These are phyloP conservation scores for Tricharina praecox DNA, from an alignment of 495 filamentous ascomycete genomes.

Conservation along the genomic window DNA sequence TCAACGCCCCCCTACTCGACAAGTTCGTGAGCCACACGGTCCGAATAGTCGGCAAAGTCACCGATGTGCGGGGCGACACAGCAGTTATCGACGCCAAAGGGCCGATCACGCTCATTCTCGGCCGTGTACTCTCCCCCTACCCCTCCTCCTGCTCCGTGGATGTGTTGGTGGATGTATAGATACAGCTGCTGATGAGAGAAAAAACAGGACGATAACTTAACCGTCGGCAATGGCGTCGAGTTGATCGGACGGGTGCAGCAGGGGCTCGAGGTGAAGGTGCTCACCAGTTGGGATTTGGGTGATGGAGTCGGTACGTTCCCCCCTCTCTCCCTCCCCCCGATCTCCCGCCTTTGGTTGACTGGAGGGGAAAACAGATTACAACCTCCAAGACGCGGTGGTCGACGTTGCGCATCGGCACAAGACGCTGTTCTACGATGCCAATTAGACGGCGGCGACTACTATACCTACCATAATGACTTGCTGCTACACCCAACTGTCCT, in stretches of 20 bases:
- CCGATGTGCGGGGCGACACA: constrained; percentile 59
- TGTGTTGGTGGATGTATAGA: too few relatives aligned
- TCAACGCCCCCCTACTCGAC: constrained; percentile 50
- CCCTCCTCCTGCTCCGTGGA: not conserved
- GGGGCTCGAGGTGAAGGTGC: constrained; percentile 57
- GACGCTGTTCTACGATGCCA: constrained; percentile 54
- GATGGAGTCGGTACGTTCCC: constrained; percentile 41
- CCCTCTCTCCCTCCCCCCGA: too few relatives aligned
- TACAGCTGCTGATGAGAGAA: too few relatives aligned
- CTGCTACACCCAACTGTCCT: too few relatives aligned
- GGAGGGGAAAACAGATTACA: constrained; percentile 47
- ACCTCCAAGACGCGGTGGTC: constrained; percentile 62
- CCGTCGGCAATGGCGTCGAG: constrained; percentile 64
- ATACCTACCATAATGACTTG: too few relatives aligned
- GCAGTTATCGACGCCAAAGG: constrained; percentile 64
- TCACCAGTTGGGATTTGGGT: constrained; percentile 67
- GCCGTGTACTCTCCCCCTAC: constrained; percentile 37
- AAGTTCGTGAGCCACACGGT: constrained; percentile 56
- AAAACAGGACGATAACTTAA: constrained; percentile 54
- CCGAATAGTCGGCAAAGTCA: constrained; percentile 72
- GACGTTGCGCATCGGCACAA: constrained; percentile 77
- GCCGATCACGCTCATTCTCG: constrained; percentile 52
- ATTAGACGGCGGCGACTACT: constrained; percentile 6
- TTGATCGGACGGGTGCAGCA: constrained; percentile 69
- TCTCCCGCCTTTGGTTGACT: not conserved